Conservation (phyloP, 108 stramenopile genomes). For the Seminavis robusta region DNA sequence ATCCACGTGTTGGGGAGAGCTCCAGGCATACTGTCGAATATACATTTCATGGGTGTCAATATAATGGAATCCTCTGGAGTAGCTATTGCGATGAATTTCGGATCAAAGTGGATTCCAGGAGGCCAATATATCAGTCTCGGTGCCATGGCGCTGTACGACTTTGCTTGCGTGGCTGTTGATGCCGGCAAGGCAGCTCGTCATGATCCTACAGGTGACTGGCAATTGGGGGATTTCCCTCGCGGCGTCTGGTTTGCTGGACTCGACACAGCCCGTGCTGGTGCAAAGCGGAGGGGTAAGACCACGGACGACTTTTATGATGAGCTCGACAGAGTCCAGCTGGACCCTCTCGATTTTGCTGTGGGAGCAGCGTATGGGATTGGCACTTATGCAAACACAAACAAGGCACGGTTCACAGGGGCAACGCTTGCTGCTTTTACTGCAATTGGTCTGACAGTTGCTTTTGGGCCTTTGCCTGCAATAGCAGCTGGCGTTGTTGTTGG, state of each 20-base stretch:
- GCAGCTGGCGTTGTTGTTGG: no score
- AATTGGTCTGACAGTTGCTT: neutral
- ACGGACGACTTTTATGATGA: conserved; percentile 2
- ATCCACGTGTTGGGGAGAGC: conserved; percentile 5
- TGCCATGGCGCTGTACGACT: neutral
- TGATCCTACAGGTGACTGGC: neutral
- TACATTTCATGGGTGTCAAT: conserved; percentile 11
- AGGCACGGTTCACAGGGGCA: conserved; percentile 6
- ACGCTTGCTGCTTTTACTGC: conserved; percentile 1
- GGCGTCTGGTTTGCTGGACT: neutral
- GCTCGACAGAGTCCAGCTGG: conserved; percentile 4
- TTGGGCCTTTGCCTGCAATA: no score
- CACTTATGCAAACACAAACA: conserved; percentile 9
- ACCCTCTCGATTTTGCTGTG: conserved; percentile 10
- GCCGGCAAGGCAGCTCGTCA: conserved; percentile 5
- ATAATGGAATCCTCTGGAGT: conserved; percentile 5
- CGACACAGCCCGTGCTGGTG: conserved; percentile 1
- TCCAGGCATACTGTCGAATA: conserved; percentile 5
- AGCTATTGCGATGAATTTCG: neutral
- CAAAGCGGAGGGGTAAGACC: neutral
- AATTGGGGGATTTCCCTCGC: conserved; percentile 5
- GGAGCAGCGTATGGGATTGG: conserved; percentile 1
- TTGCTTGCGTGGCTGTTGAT: neutral
- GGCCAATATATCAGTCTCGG: neutral
- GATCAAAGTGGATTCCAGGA: neutral